Percentiles rank a stretch among this genome's conserved stretches.
Evolutionary conservation across 495 filamentous ascomycete genomes (phyloP).

Genomic region (Aspergillus affinis): DNA sequence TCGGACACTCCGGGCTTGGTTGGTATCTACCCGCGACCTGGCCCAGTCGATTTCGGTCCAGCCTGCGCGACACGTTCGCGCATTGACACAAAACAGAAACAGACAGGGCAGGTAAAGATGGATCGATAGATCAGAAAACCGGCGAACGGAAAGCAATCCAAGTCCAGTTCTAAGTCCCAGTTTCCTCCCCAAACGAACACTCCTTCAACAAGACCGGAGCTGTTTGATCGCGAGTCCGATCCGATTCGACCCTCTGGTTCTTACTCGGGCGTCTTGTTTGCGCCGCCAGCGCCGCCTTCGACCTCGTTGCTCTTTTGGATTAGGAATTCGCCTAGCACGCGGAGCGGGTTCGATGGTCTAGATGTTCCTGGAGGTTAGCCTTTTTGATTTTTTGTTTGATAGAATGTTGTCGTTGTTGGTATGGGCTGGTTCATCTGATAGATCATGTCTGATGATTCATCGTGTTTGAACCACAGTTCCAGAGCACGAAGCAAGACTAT

Average conservation of each 20-base stretch:
- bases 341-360: slow-evolving; percentile 78
- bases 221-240: background rate
- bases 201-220: background rate
- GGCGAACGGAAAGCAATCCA: background rate
- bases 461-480: too few species aligned
- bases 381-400: background rate
- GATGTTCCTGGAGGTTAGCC: background rate
- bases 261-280: slow-evolving; percentile 21
- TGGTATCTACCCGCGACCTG: too few species aligned
- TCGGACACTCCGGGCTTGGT: too few species aligned
- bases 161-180: too few species aligned
- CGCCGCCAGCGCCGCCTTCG: slow-evolving; percentile 37
- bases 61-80: too few species aligned
- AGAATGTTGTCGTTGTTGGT: too few species aligned
- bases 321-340: slow-evolving; percentile 82
- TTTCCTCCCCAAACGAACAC: background rate
- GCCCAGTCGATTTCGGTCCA: too few species aligned
- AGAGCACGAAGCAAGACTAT: background rate
- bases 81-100: too few species aligned
- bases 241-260: background rate
- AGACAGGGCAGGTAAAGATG: too few species aligned
- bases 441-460: too few species aligned
- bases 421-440: too few species aligned
- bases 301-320: slow-evolving; percentile 77
- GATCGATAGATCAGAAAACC: background rate